phyloP scores from a whole-genome alignment of 208 protist species.

The Leishmania major region DNA sequence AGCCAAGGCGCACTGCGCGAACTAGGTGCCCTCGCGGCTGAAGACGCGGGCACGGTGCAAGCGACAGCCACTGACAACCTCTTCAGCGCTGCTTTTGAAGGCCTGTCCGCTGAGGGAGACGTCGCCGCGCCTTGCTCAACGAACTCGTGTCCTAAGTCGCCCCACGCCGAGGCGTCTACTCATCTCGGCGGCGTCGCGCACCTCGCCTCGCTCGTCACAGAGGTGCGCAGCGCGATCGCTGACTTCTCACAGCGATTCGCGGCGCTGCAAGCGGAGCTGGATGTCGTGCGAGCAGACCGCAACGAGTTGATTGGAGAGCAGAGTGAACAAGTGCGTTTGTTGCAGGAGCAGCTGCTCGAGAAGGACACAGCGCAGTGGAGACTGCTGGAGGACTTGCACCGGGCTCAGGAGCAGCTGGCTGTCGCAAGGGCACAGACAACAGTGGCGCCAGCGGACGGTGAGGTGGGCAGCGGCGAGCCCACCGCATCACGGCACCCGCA shows the following conservation, averaged over 20 bases:
- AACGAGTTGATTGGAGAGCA: conserved; percentile 73
- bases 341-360: conserved; percentile 49
- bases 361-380: conserved; percentile 33
- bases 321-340: conserved; percentile 40
- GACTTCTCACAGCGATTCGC: conserved; percentile 22
- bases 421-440: not conserved
- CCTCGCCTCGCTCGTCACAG: conserved; percentile 1
- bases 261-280: conserved; percentile 54
- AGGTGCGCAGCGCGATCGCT: conserved; percentile 4
- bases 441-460: not conserved
- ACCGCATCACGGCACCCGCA: not conserved
- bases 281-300: conserved; percentile 68
- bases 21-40: not conserved
- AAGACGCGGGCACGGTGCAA: not conserved
- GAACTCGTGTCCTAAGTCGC: not conserved
- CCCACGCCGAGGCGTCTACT: not conserved
- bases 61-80: not conserved
- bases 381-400: conserved; percentile 23
- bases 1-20: not conserved
- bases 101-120: not conserved
- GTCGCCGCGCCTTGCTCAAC: not conserved
- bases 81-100: not conserved
- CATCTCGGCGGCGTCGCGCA: not conserved
- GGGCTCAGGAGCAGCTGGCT: not conserved
- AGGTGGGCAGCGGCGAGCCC: not conserved